phyloP scores from a whole-genome alignment of 2,329 filamentous ascomycete genomes.

The Fusarium nisikadoi region DNA sequence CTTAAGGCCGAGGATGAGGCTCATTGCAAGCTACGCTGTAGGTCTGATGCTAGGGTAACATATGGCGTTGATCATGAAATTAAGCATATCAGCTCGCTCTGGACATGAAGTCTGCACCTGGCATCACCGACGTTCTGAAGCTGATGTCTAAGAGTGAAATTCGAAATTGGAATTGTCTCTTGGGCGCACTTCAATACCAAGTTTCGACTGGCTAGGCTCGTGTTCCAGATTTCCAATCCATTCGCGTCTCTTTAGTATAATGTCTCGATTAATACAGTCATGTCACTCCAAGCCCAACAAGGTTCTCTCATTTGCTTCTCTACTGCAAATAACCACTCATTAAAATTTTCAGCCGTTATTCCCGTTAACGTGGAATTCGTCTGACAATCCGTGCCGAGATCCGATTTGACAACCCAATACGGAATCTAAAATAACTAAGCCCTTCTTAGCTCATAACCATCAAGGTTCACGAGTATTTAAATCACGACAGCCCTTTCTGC shows the following conservation, averaged over 20 bases:
- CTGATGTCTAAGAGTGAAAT: fast-evolving
- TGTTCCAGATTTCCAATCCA: neutral
- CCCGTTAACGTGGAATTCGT: neutral
- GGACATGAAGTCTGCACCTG: neutral
- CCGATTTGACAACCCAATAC: neutral
- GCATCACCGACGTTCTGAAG: neutral
- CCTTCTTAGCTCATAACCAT: neutral
- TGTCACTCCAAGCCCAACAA: neutral
- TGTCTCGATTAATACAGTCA: fast-evolving
- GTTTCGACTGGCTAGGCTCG: fast-evolving
- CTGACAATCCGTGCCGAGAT: neutral
- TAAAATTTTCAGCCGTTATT: neutral
- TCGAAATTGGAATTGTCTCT: fast-evolving
- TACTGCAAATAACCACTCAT: neutral
- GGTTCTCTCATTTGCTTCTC: neutral
- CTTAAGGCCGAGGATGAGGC: neutral
- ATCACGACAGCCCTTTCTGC: neutral
- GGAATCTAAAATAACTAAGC: neutral
- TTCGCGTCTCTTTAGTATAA: fast-evolving
- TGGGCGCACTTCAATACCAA: neutral
- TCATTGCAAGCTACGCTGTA: neutral
- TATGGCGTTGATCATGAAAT: neutral
- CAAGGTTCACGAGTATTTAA: neutral
- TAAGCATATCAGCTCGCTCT: neutral
- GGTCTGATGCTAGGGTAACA: neutral